These are phyloP conservation scores for Thecamonas trahens DNA, from an alignment of 78 protist species.

Conservation along the genomic window DNA sequence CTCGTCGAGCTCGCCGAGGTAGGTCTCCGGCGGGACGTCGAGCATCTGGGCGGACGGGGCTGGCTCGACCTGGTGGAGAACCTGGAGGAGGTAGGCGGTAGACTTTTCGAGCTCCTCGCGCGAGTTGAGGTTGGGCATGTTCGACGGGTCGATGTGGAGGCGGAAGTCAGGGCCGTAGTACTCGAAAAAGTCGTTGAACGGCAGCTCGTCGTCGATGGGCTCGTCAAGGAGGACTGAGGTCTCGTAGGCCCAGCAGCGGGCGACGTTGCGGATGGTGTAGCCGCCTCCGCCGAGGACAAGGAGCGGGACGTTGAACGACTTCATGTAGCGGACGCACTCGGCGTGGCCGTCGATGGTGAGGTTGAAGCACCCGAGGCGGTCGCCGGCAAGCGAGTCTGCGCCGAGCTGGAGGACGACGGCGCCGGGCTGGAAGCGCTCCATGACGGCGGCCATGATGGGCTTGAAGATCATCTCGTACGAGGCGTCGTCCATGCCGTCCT, in stretches of 20 bases:
- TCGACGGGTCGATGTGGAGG: slow-evolving; percentile 59
- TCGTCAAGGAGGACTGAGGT: slow-evolving; percentile 39
- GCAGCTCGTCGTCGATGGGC: slow-evolving; percentile 59
- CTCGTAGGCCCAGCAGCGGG: slow-evolving; percentile 96
- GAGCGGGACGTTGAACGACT: slow-evolving; percentile 73
- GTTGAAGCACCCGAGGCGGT: slow-evolving; percentile 96
- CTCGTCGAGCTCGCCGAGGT: background rate
- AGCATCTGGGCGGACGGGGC: slow-evolving; percentile 62
- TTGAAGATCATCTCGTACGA: slow-evolving; percentile 76
- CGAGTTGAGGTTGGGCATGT: slow-evolving; percentile 81
- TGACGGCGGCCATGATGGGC: slow-evolving; percentile 52
- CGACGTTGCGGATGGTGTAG: slow-evolving; percentile 95
- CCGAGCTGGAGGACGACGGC: slow-evolving; percentile 90
- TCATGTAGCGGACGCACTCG: slow-evolving; percentile 74
- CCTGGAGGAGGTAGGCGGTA: background rate
- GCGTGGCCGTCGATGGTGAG: slow-evolving; percentile 82
- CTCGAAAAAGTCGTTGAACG: slow-evolving; percentile 92
- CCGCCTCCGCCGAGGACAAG: slow-evolving; percentile 99
- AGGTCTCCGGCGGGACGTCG: slow-evolving; percentile 34
- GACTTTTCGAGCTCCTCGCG: slow-evolving; percentile 58
- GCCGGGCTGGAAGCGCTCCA: slow-evolving; percentile 61
- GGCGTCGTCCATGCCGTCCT: slow-evolving; percentile 94
- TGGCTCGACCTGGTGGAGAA: slow-evolving; percentile 26
- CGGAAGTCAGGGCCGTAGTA: slow-evolving; percentile 90
- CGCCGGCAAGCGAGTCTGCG: slow-evolving; percentile 95